Evolutionary conservation across 2,329 filamentous ascomycete genomes (phyloP), one percentile per base, ranked within the genome.

Genomic region (Nigrograna mackinnonii): DNA sequence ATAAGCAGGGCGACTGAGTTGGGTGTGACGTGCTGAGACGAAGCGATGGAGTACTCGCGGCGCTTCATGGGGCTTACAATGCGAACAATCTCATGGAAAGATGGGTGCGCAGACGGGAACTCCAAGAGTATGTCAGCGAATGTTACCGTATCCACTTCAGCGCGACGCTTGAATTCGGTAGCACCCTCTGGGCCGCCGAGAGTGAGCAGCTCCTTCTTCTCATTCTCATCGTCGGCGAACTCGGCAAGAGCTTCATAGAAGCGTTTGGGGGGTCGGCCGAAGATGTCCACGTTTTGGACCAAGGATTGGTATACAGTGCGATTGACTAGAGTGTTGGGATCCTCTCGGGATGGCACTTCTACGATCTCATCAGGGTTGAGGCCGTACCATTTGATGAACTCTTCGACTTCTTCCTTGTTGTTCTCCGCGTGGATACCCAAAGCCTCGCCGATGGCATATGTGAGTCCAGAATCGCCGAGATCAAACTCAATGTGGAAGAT

Each of bases 401-500:
- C 81, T 53, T 84, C 75, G 46, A 97, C 86, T 48, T 94, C 80
- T 34, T 77, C 74, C 35, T 85, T 79, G 67, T 97, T 86, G 70
- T 99, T 99, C 72, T 97, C 89, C 5, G 91, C 89, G 69, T 99
- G 94, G 50, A 99, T 91, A 53, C 94, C 94, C 14, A 99, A 85
- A 35, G 94, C 94, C 75, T 99, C 94, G 43, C 94, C 94, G 60
- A 99, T 97, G 66, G 95, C 89, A 74, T 99, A 99, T 31, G 83
- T 96, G 52, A 99, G 83, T 28, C 91, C 92, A 22, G 92, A 95
- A 60, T 86, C 74, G 47, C 92, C 92, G 18, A 99, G 83, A 64
- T 97, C 94, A 62, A 99, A 99, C 73, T 99, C 94, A 50, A 99
- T 97, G 75, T 99, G 94, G 86, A 99, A 99, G 71, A 99, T 97